Evolutionary conservation across 192 early-diverging fungal species (phyloP), one percentile per base, ranked within the genome.

Genomic region (Backusella psychrophila): DNA sequence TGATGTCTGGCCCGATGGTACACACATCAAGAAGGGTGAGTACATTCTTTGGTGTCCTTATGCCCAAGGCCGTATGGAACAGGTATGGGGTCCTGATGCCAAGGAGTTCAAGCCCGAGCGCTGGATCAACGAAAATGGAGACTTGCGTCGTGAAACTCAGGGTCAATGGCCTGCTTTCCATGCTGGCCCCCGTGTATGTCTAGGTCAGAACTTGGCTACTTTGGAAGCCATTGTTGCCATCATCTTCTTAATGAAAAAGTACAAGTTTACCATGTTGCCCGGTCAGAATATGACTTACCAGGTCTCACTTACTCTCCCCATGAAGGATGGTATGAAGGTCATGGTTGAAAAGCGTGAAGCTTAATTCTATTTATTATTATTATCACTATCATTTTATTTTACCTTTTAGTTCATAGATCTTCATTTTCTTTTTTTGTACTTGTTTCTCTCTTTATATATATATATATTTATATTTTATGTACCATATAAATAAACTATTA

Each of bases 31-130:
- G 23, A 84, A 81, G 39, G 91, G 91, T 29, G 84, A 88, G 9
- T 59, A 66, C 12, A 82, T 93, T 7, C 56, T 80, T 6, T 92
- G 84, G 85, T 81, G 66, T n/a, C 81, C 85, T 1, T 94, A 87
- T 65, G 76, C 78, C 1, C 86, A 89, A 75, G 90, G 89, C 8
- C 78, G 90, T 39, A 76, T 72, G 26, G 72, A 84, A 74, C 68
- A 80, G 6, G 81, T 92, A 17, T 94, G 91, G 92, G 92, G 92
- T 17, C 44, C 76, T 12, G 86, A 93, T 52, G 91, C 91, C 7
- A 79, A 76, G 36, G 76, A 86, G 72, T 94, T 91, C 77, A 75
- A 78, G 23, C 93, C 93, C 15, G 87, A 90, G 67, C 85, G 92
- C 8, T 94, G 92, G 89, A 78, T 93, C 39, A 82, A 84, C 12